Evolutionary conservation across 106 monocot genomes (phyloP).

Genomic region (Phalaenopsis equestris): DNA sequence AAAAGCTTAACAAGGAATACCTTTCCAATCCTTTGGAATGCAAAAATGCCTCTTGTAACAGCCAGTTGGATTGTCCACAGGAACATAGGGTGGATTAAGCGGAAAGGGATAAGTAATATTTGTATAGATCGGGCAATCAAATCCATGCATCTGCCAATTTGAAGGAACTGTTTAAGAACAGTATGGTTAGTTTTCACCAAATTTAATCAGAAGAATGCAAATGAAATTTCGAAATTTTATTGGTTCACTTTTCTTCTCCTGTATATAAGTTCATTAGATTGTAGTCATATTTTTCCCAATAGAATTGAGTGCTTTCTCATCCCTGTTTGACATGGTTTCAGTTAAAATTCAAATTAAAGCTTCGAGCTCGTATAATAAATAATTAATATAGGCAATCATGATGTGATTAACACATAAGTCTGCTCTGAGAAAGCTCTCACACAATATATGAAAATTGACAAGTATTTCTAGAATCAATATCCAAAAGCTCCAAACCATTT

Average conservation of each 20-base stretch:
- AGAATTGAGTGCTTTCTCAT: neutral
- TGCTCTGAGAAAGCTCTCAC: slow-evolving; percentile 4
- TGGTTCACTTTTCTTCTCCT: neutral
- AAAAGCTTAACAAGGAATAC: slow-evolving; percentile 25
- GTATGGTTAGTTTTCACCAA: slow-evolving; percentile 7
- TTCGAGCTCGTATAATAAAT: neutral
- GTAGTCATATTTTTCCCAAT: neutral
- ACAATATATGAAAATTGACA: neutral
- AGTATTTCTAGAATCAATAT: neutral
- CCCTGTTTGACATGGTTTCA: neutral
- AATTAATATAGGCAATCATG: neutral
- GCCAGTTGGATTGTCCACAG: slow-evolving; percentile 77
- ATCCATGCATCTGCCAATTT: slow-evolving; percentile 99
- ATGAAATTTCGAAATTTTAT: neutral
- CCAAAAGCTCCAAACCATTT: neutral
- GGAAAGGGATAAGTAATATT: slow-evolving; percentile 85
- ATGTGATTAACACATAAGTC: neutral
- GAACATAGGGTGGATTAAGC: slow-evolving; percentile 77
- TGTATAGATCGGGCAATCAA: slow-evolving; percentile 93
- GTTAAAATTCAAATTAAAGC: neutral
- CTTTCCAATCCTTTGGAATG: slow-evolving; percentile 80
- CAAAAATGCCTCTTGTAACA: slow-evolving; percentile 73
- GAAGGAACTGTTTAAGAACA: slow-evolving; percentile 77
- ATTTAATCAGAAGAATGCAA: neutral
- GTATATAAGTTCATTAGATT: neutral